These are phyloP conservation scores for Sporothrix dimorphospora DNA, from an alignment of 2,329 filamentous ascomycete species.

Conservation along the genomic window DNA sequence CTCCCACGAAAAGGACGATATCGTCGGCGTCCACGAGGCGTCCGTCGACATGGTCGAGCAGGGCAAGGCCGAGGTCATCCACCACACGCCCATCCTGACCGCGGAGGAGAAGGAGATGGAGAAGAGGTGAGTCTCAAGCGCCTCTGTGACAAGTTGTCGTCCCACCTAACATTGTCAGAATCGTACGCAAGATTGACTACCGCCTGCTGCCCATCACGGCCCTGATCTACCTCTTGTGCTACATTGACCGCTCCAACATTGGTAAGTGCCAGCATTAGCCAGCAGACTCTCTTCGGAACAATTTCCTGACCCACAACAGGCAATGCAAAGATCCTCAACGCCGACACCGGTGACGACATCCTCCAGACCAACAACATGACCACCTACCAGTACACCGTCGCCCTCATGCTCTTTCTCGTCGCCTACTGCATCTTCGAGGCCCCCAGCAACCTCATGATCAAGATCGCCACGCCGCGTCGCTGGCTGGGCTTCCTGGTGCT, in stretches of 20 bases:
- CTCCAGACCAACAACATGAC: constrained; percentile 65
- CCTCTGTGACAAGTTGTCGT: too few relatives aligned
- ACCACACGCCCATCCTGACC: constrained; percentile 16
- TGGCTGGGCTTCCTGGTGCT: constrained; percentile 70
- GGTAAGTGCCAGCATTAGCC: constrained; percentile 41
- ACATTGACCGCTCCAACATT: constrained; percentile 70
- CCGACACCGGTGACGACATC: constrained; percentile 62
- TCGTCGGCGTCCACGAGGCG: neutral
- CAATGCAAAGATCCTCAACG: constrained; percentile 69
- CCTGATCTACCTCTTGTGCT: constrained; percentile 67
- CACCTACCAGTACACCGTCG: constrained; percentile 61
- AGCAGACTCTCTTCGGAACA: neutral
- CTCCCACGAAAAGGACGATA: constrained; percentile 22
- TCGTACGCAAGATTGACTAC: constrained; percentile 63
- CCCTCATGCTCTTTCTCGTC: constrained; percentile 64
- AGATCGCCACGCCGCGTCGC: constrained; percentile 63
- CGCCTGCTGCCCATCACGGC: constrained; percentile 66
- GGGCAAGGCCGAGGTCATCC: constrained; percentile 20
- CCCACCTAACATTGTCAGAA: neutral
- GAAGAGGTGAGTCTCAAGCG: constrained; percentile 28
- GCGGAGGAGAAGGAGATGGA: constrained; percentile 25
- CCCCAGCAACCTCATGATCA: constrained; percentile 68
- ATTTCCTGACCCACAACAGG: constrained; percentile 32
- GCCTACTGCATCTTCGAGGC: constrained; percentile 65
- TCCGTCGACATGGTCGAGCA: constrained; percentile 28